Evolutionary conservation across 31 red algal species (phyloP), one percentile per base, ranked within the genome.

Genomic region (Porphyra umbilicalis): DNA sequence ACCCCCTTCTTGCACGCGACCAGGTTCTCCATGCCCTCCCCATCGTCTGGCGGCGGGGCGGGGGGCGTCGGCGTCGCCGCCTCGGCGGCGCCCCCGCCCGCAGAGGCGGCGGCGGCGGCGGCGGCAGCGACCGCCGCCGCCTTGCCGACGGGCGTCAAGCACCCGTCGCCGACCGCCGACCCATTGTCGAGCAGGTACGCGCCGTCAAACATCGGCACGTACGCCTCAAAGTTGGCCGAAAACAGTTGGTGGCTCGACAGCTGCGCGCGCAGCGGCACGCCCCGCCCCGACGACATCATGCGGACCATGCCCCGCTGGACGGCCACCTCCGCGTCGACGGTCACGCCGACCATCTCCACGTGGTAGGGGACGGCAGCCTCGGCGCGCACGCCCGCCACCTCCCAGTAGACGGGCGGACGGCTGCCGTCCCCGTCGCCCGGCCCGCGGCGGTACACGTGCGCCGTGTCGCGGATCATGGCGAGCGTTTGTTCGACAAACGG

Each of bases 311-410:
- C 91, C 33, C 91, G 86, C 86, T 89, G 86, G 35, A 94, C 91
- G 6, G 91, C 44, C 8, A 89, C 83, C 44, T 88, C 91, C 0
- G 91, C 82, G 81, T 88, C 86, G 1, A 87, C 87, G 4, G 91
- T 94, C 8, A 94, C 91, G 46, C 91, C 91, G n/a, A 94, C 87
- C 39, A 94, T 87, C 36, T 94, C 91, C 25, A 94, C 83, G 33
- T 80, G 87, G 75, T 94, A 94, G 0, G 91, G 83, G 4, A 77
- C 83, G 6, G 86, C 91, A 37, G 81, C 82, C 75, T 81, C 84
- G 8, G 78, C 79, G 16, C 83, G 82, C 80, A 82, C 83, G 57
- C 57, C 57, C 57, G 57, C 57, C 57, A 71, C 57, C 57, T 71
- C 57, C 91, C 91, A 94, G 39, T 94, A 94, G 9, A 80, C 37